These are phyloP conservation scores for Ophiostoma sp. DNA, from an alignment of 2,329 filamentous ascomycete species.

Conservation along the genomic window DNA sequence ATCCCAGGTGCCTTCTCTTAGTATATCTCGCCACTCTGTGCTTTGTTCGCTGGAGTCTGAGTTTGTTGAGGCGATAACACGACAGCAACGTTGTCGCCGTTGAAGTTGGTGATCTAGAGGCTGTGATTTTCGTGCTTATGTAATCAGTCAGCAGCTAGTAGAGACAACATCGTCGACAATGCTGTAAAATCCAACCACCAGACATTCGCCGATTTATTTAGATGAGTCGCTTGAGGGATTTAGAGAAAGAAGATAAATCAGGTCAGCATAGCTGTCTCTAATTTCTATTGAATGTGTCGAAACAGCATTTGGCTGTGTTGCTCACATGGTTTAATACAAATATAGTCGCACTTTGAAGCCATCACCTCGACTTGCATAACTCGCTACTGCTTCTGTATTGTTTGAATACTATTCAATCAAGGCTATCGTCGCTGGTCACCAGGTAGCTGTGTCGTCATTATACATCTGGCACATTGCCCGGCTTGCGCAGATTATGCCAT, in stretches of 20 bases:
- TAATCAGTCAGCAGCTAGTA: background rate
- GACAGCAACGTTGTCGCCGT: background rate
- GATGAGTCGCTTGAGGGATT: no score
- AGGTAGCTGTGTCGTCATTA: no score
- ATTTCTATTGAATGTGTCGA: no score
- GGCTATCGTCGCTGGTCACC: no score
- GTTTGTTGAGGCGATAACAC: background rate
- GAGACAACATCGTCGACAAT: background rate
- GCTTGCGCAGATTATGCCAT: no score
- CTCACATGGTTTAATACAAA: background rate
- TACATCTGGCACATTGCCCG: no score
- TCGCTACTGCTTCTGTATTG: no score
- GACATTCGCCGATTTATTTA: background rate
- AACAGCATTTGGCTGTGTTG: background rate
- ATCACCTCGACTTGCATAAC: background rate
- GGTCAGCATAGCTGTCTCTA: no score
- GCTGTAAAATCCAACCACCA: background rate
- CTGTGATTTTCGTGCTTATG: conserved; percentile 1
- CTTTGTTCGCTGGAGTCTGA: background rate
- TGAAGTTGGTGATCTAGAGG: background rate
- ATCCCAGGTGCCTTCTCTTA: background rate
- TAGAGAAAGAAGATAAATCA: no score
- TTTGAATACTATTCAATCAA: no score
- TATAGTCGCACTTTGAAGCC: background rate
- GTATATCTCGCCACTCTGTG: background rate